phyloP scores from a whole-genome alignment of 306 rosid species.

The Inga oerstediana region DNA sequence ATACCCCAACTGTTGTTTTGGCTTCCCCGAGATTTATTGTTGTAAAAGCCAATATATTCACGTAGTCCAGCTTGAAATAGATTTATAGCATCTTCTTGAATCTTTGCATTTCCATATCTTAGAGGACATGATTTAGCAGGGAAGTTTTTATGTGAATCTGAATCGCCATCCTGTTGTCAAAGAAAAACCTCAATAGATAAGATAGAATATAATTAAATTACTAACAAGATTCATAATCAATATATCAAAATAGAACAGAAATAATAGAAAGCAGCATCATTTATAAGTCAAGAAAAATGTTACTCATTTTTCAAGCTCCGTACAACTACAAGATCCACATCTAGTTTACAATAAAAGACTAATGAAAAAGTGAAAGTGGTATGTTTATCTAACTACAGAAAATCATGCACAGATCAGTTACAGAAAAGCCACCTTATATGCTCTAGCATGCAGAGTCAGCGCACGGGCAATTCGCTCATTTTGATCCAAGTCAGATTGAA shows the following conservation, averaged over 20 bases:
- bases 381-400: conserved; percentile 15
- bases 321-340: not conserved
- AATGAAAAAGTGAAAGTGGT: conserved; percentile 5
- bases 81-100: conserved; percentile 90
- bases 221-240: conserved; percentile 9
- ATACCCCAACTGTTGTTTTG: conserved; percentile 70
- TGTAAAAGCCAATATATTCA: conserved; percentile 60
- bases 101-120: conserved; percentile 80
- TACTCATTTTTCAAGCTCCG: not conserved
- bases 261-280: not conserved
- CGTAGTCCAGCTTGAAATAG: no score
- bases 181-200: conserved; percentile 38
- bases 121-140: conserved; percentile 94
- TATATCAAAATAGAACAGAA: not conserved
- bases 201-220: conserved; percentile 21
- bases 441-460: conserved; percentile 77
- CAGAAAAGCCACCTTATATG: conserved; percentile 59
- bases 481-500: conserved; percentile 71
- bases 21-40: conserved; percentile 48
- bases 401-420: conserved; percentile 23
- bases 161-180: conserved; percentile 65
- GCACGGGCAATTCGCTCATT: conserved; percentile 87
- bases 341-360: conserved; percentile 1
- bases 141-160: conserved; percentile 74
- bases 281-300: not conserved